phyloP scores from a whole-genome alignment of 768 basidiomycete genomes.

The Terana coerulea region DNA sequence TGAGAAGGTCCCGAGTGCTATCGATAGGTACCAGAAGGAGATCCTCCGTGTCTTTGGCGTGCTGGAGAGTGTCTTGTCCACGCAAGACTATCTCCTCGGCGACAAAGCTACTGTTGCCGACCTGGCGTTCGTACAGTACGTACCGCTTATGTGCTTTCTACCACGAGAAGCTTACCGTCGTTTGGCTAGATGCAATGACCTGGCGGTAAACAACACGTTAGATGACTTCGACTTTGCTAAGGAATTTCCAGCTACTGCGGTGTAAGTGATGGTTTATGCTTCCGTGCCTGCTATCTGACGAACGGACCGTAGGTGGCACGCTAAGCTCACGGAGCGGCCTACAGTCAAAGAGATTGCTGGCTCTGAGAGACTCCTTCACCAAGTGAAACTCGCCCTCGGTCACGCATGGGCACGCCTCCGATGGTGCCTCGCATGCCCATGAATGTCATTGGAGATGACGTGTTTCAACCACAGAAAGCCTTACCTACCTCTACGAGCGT shows the following conservation, averaged over 20 bases:
- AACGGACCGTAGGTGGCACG: too few species aligned
- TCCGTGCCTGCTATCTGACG: neutral
- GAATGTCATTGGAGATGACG: too few species aligned
- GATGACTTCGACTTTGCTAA: conserved; percentile 10
- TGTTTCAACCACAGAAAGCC: too few species aligned
- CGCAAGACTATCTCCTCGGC: conserved; percentile 17
- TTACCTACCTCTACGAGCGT: too few species aligned
- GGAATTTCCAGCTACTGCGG: conserved; percentile 11
- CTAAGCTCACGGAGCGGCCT: too few species aligned
- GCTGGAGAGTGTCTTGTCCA: conserved; percentile 15
- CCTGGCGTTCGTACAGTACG: conserved; percentile 12
- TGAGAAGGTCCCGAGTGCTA: conserved; percentile 14
- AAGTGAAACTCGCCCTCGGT: too few species aligned
- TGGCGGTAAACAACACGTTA: neutral
- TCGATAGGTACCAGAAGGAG: conserved; percentile 19
- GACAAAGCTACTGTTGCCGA: conserved; percentile 16
- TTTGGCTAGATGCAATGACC: conserved; percentile 13
- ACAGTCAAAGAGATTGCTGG: too few species aligned
- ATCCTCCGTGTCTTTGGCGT: conserved; percentile 17
- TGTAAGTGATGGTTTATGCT: neutral
- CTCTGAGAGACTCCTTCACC: too few species aligned
- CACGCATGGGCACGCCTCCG: too few species aligned
- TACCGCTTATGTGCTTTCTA: too few species aligned
- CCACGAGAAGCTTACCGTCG: too few species aligned
- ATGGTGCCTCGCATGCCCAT: too few species aligned